These are phyloP conservation scores for Skeletonema marinoi DNA, from an alignment of 108 stramenopile species.

Conservation along the genomic window DNA sequence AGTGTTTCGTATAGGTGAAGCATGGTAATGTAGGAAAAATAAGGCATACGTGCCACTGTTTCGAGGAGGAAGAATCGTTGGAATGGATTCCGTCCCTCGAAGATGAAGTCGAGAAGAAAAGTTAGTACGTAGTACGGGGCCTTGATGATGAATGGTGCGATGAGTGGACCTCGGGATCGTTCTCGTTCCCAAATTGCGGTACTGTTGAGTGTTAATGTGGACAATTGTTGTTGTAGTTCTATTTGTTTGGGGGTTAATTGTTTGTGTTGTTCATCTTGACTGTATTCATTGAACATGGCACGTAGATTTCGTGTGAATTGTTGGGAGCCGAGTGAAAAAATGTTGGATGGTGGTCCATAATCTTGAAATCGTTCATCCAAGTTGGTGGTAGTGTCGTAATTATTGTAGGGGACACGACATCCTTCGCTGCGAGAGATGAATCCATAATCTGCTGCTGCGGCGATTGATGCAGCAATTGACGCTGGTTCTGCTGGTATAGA, in stretches of 20 bases:
- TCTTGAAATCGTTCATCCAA: constrained; percentile 38
- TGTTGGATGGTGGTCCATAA: constrained; percentile 64
- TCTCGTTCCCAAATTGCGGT: constrained; percentile 68
- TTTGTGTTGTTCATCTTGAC: constrained; percentile 38
- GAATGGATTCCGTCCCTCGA: constrained; percentile 61
- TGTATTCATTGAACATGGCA: constrained; percentile 70
- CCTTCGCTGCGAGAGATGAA: constrained; percentile 66
- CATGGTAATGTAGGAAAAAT: constrained; percentile 90
- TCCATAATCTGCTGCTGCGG: constrained; percentile 62
- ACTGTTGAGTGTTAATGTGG: constrained; percentile 51
- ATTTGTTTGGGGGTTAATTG: constrained; percentile 38
- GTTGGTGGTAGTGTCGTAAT: neutral
- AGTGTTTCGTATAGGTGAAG: constrained; percentile 92
- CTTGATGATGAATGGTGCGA: constrained; percentile 63
- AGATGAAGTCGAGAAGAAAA: constrained; percentile 63
- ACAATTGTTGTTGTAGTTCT: constrained; percentile 44
- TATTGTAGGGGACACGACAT: constrained; percentile 24
- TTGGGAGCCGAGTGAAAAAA: constrained; percentile 47
- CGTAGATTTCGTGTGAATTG: constrained; percentile 65
- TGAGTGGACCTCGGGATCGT: constrained; percentile 36
- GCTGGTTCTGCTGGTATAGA: neutral
- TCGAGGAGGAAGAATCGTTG: constrained; percentile 83
- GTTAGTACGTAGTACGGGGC: constrained; percentile 60
- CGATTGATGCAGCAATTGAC: constrained; percentile 49
- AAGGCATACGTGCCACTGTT: constrained; percentile 91